Base-by-base conservation (phyloP, 306 rosid genomes). In the Quercus aquifolioides region DNA sequence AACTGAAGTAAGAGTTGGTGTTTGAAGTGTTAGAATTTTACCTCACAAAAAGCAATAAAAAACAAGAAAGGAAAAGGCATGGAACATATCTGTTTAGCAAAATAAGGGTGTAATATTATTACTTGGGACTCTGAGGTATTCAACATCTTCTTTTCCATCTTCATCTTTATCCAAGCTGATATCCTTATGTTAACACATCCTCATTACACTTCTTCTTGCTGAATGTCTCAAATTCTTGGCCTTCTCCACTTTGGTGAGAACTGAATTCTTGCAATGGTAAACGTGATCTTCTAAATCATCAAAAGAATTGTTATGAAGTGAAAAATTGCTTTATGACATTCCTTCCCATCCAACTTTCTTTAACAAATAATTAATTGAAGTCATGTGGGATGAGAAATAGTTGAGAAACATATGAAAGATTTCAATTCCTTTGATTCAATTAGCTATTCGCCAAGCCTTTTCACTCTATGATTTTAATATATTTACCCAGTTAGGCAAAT, bases 221-320 rank as follows among this genome's bases (percentile, higher is more conserved):
- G 80, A 95, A 80, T 88, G 81, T 64, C 89, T 87, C 46, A 91
- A 68, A 79, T 91, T 95, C 87, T 84, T 92, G 74, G 98, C 97
- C 78, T 90, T 95, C 82, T 92, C 99, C 83, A 92, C 94, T 84
- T 90, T 95, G 60, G 89, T 62, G 69, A 92, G 90, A 72, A 92
- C 92, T 31, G 97, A 95, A 84, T 95, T 95, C 92, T 91, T 92
- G 69, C 79, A 97, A 80, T 79, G 90, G 79, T 76, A 89, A 73
- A 82, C 73, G 4, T 83, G 90, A 64, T 90, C 94, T 55, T 92
- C 97, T 0, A 52, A 30, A 70, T 88, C 95, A 51, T 80, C 41
- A 35, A 35, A 35, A 35, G 41, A 35, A 35, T 35, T 35, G 41
- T 5, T 6, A 35, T 35, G 41, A 35, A 35, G 8, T 6, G 41